phyloP scores from a whole-genome alignment of 441 rosid genomes.

The Corymbia calophylla region DNA sequence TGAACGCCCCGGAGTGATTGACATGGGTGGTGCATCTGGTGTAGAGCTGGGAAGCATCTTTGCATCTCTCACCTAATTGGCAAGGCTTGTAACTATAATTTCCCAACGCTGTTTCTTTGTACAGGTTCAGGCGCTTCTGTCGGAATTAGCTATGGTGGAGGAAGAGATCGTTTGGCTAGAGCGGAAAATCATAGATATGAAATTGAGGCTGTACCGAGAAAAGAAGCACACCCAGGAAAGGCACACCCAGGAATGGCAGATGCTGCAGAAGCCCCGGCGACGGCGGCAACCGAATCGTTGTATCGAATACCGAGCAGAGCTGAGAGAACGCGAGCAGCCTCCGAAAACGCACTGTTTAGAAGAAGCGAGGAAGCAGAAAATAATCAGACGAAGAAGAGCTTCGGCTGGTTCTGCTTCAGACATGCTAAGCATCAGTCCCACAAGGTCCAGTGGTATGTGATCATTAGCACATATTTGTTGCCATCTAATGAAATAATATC shows the following conservation, averaged over 20 bases:
- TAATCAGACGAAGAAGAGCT: slow-evolving; percentile 41
- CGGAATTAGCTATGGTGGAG: slow-evolving; percentile 65
- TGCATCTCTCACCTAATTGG: not conserved
- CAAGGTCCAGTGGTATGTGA: slow-evolving; percentile 38
- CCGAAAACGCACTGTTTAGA: slow-evolving; percentile 43
- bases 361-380: slow-evolving; percentile 26
- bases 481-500: not conserved
- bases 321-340: slow-evolving; percentile 22
- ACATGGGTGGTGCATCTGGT: not conserved
- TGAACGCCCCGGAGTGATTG: not conserved
- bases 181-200: slow-evolving; percentile 56
- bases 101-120: not conserved
- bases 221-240: slow-evolving; percentile 38
- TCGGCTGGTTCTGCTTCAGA: slow-evolving; percentile 57
- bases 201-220: slow-evolving; percentile 51
- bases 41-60: not conserved
- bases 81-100: not conserved
- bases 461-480: not conserved
- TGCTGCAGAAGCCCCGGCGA: slow-evolving; percentile 17
- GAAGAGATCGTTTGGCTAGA: slow-evolving; percentile 73
- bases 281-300: slow-evolving; percentile 17
- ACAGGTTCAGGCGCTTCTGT: slow-evolving; percentile 59
- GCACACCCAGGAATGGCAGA: slow-evolving; percentile 39
- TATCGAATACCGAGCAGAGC: slow-evolving; percentile 12
- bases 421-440: slow-evolving; percentile 31